phyloP scores from a whole-genome alignment of 2,329 filamentous ascomycete species.

The Dryadomyces quercus-mongolicae region DNA sequence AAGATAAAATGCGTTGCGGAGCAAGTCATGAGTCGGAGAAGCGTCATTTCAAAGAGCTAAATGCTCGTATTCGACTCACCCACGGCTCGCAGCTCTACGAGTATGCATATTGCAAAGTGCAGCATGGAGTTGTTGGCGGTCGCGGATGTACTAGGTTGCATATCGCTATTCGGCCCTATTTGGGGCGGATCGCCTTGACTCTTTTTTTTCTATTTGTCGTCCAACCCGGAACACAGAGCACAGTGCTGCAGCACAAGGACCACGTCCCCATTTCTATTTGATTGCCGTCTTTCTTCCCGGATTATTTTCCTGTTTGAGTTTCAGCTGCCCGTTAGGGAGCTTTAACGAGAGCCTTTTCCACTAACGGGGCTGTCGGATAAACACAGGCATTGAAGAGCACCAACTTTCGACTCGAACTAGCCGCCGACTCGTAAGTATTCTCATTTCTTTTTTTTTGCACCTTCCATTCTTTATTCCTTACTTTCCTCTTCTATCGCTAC shows the following conservation, averaged over 20 bases:
- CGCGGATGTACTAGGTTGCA: constrained; percentile 11
- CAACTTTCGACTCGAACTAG: constrained; percentile 39
- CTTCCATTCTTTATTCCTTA: constrained; percentile 5
- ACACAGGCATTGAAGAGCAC: constrained; percentile 34
- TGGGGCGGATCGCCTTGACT: constrained; percentile 8
- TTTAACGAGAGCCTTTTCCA: background rate
- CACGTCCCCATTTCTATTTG: background rate
- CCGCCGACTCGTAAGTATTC: constrained; percentile 44
- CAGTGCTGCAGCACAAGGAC: background rate
- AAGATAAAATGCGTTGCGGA: no score
- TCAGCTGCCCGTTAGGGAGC: background rate
- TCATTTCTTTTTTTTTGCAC: constrained; percentile 10
- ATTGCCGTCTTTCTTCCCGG: background rate
- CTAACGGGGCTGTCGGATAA: constrained; percentile 10
- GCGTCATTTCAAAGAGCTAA: background rate
- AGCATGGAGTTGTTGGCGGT: background rate
- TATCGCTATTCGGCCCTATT: constrained; percentile 14
- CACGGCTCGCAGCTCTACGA: background rate
- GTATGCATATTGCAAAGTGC: background rate
- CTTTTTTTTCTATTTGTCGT: constrained; percentile 8
- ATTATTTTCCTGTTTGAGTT: background rate
- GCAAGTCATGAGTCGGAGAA: no score
- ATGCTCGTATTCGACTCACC: background rate
- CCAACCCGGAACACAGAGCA: background rate
- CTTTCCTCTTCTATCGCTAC: background rate